phyloP scores from a whole-genome alignment of 2,329 filamentous ascomycete species.

The Aureobasidium musti region DNA sequence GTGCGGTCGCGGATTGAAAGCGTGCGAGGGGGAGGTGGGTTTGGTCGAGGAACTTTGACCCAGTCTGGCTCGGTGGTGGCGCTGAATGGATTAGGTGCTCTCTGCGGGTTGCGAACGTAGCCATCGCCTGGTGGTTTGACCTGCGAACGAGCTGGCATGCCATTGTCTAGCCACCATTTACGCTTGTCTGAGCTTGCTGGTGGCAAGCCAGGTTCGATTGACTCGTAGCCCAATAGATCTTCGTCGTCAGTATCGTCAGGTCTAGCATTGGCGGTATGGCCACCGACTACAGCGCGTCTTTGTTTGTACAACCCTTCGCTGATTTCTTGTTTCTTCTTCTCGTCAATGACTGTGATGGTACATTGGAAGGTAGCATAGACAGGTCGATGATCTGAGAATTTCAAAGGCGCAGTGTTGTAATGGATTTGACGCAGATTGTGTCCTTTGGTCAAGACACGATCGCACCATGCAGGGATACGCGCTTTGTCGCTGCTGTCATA shows the following conservation, averaged over 20 bases:
- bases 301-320: slow-evolving; percentile 72
- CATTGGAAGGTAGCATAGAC: slow-evolving; percentile 90
- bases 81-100: slow-evolving; percentile 79
- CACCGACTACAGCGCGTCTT: slow-evolving; percentile 66
- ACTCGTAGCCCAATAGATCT: slow-evolving; percentile 77
- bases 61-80: slow-evolving; percentile 77
- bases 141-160: slow-evolving; percentile 71
- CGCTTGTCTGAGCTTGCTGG: slow-evolving; percentile 62
- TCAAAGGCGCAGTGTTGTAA: slow-evolving; percentile 79
- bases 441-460: slow-evolving; percentile 87
- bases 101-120: slow-evolving; percentile 69
- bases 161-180: slow-evolving; percentile 67
- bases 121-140: slow-evolving; percentile 65
- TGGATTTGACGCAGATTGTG: slow-evolving; percentile 76
- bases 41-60: slow-evolving; percentile 57
- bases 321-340: slow-evolving; percentile 69
- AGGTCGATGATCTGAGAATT: slow-evolving; percentile 94
- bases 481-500: slow-evolving; percentile 96
- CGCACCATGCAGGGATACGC: slow-evolving; percentile 95
- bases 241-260: slow-evolving; percentile 71
- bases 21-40: slow-evolving; percentile 33
- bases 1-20: slow-evolving; percentile 32
- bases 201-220: slow-evolving; percentile 74
- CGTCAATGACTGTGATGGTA: slow-evolving; percentile 76
- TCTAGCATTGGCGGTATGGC: slow-evolving; percentile 58